Percentiles rank a stretch among this genome's conserved stretches.
Evolutionary conservation across 148 eudicot species (phyloP).

Genomic region (Silene conica): DNA sequence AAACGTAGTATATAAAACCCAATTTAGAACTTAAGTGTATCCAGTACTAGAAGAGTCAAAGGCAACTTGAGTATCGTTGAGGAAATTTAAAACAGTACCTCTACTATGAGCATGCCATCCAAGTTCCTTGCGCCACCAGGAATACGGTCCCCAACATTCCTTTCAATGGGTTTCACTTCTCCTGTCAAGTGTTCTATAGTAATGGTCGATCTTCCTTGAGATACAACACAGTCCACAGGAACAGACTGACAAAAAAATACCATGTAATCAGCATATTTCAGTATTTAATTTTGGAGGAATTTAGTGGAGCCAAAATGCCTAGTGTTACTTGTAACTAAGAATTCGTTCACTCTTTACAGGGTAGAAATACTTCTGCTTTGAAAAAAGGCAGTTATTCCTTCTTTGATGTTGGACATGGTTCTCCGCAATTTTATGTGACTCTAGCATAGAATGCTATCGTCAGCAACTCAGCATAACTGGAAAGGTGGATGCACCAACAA

Average conservation of each 20-base stretch:
- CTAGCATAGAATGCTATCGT: too few relatives aligned
- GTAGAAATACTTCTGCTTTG: neutral
- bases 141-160: slow-evolving; percentile 67
- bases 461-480: too few relatives aligned
- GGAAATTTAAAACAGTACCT: slow-evolving; percentile 40
- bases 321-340: neutral
- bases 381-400: neutral
- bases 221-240: slow-evolving; percentile 94
- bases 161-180: slow-evolving; percentile 84
- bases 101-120: slow-evolving; percentile 95
- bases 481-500: too few relatives aligned
- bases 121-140: slow-evolving; percentile 98
- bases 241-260: slow-evolving; percentile 62
- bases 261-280: slow-evolving; percentile 14
- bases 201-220: slow-evolving; percentile 87
- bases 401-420: neutral
- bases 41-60: neutral
- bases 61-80: neutral
- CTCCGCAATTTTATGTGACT: too few relatives aligned
- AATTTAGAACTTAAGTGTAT: neutral
- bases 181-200: slow-evolving; percentile 98
- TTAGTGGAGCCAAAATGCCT: neutral
- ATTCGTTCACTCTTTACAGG: too few relatives aligned
- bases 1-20: neutral
- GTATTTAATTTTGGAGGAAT: neutral